Evolutionary conservation across 306 rosid genomes (phyloP), one percentile per base, ranked within the genome.

Genomic region (Crotalaria pallida): DNA sequence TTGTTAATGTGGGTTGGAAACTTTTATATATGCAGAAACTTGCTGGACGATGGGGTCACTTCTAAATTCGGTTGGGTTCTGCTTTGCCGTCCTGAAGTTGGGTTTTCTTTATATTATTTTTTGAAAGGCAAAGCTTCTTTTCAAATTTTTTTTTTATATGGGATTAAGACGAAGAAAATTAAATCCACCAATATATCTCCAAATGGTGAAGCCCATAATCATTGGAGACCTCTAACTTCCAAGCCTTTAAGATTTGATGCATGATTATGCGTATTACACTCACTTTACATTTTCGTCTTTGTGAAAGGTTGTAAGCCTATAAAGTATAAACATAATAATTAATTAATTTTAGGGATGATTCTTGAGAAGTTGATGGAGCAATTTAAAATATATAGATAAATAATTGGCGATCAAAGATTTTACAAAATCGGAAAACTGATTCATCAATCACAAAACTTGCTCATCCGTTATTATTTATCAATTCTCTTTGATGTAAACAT

Each of bases 41-140:
- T 50, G 64, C 62, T 23, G 44, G n/a, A 26, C 40, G 58, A 43
- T 63, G 64, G 72, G 38, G 65, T 29, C 57, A 29, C 63, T 41
- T 64, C 31, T 69, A 24, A 71, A 55, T 66, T 66, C 43, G 29
- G 45, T 65, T 58, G 49, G 58, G 16, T 34, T 70, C 63, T 63
- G 65, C 40, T 70, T 49, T 70, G 76, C 81, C 65, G 62, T 33
- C 68, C 52, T 38, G 19, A 69, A 57, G 16, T 79, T 65, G 82
- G 63, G 64, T 15, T 29, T 53, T 48, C 0, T 15, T 3, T 31
- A 62, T 67, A 58, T 33, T n/a, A n/a, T n/a, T n/a, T n/a, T n/a
- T n/a, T n/a, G n/a, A n/a, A n/a, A n/a, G n/a, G n/a, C n/a, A n/a
- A n/a, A n/a, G n/a, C n/a, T n/a, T n/a, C n/a, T n/a, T n/a, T n/a